phyloP scores from a whole-genome alignment of 2,329 filamentous ascomycete species.

The Calonectria naviculata region DNA sequence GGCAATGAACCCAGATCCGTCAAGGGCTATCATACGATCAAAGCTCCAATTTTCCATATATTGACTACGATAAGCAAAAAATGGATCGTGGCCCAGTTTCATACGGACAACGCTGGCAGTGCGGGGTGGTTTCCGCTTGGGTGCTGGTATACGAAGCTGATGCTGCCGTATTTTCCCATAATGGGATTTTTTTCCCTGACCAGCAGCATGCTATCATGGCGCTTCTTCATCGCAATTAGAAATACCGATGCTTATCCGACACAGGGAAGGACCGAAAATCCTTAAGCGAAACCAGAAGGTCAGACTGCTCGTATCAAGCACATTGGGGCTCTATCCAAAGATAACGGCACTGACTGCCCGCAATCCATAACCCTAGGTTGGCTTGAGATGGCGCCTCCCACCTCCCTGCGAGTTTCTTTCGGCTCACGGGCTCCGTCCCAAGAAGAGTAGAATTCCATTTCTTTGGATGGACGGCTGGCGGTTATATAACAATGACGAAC shows the following conservation, averaged over 20 bases:
- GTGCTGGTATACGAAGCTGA: slow-evolving; percentile 4
- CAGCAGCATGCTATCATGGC: not conserved
- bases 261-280: not conserved
- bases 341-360: not conserved
- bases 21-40: not conserved
- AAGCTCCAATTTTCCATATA: not conserved
- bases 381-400: not conserved
- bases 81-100: not conserved
- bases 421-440: not conserved
- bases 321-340: not conserved
- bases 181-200: not conserved
- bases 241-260: not conserved
- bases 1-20: not conserved
- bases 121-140: slow-evolving; percentile 6
- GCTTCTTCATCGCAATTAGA: slow-evolving; percentile 8
- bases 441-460: not conserved
- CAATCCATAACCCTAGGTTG: not conserved
- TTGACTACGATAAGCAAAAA: not conserved
- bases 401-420: not conserved
- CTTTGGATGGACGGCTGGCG: not conserved
- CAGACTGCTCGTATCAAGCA: not conserved
- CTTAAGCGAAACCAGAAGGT: not conserved
- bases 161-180: not conserved
- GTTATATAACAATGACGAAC: slow-evolving; percentile 16
- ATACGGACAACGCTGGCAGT: not conserved